Evolutionary conservation across 257 asterid genomes (phyloP).

Genomic region (Misopates orontium): DNA sequence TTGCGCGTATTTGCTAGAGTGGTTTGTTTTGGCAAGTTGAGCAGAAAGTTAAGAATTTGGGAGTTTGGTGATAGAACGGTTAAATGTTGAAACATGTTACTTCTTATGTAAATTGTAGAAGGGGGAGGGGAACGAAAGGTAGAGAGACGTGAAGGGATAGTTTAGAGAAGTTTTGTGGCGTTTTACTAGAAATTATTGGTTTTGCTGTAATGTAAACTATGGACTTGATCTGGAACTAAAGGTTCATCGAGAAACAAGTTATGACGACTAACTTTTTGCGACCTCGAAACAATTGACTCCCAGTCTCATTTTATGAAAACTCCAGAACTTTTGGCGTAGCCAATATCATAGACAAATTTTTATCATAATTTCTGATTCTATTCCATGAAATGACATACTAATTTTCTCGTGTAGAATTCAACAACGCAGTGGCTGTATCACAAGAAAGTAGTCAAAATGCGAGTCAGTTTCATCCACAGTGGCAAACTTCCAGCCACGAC

Average conservation of each 20-base stretch:
- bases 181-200: no score
- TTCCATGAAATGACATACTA: neutral
- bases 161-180: no score
- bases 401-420: constrained; percentile 15
- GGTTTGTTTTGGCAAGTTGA: neutral
- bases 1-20: neutral
- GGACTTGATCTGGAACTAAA: no score
- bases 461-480: constrained; percentile 52
- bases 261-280: no score
- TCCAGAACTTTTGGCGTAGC: no score
- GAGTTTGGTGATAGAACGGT: neutral
- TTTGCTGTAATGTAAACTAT: no score
- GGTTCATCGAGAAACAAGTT: no score
- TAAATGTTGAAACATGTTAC: neutral
- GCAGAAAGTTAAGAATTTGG: constrained; percentile 8
- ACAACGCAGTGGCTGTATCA: constrained; percentile 45
- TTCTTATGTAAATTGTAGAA: neutral
- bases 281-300: no score
- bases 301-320: no score
- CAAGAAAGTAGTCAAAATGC: constrained; percentile 46
- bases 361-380: no score
- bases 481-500: constrained; percentile 57
- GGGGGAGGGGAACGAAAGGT: neutral
- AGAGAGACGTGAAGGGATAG: neutral
- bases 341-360: no score